These are phyloP conservation scores for Polygonum maritimum DNA, from an alignment of 148 eudicot genomes.

Conservation along the genomic window DNA sequence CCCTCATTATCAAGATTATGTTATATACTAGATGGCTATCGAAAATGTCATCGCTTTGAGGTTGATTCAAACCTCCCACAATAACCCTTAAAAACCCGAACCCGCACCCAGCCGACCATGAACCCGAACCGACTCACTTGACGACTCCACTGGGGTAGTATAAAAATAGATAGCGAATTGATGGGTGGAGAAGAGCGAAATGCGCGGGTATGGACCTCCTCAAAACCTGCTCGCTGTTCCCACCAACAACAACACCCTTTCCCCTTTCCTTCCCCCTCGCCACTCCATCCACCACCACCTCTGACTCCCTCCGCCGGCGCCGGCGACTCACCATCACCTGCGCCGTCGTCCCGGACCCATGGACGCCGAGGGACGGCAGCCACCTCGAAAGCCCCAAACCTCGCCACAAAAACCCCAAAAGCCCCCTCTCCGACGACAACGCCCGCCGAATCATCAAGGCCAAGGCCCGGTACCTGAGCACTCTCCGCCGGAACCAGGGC, in stretches of 20 bases:
- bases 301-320: constrained; percentile 10
- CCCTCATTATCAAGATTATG: too few relatives aligned
- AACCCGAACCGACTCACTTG: too few relatives aligned
- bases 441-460: constrained; percentile 74
- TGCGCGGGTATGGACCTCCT: constrained; percentile 26
- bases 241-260: neutral
- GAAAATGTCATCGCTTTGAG: too few relatives aligned
- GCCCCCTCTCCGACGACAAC: constrained; percentile 71
- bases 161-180: too few relatives aligned
- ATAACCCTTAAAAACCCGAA: too few relatives aligned
- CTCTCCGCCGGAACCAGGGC: constrained; percentile 51
- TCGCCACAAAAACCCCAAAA: constrained; percentile 58
- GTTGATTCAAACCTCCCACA: too few relatives aligned
- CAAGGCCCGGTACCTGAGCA: constrained; percentile 42
- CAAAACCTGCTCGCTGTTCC: neutral
- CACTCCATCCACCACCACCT: neutral
- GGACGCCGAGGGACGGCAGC: constrained; percentile 74
- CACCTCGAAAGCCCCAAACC: constrained; percentile 47
- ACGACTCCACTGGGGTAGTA: too few relatives aligned
- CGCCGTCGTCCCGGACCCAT: constrained; percentile 57
- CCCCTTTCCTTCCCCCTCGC: neutral
- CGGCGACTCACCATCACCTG: constrained; percentile 16
- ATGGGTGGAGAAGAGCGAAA: neutral
- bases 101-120: too few relatives aligned
- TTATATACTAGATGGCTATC: too few relatives aligned